Evolutionary conservation across 2,329 filamentous ascomycete species (phyloP).

Genomic region (Mycosphaerella sp.): DNA sequence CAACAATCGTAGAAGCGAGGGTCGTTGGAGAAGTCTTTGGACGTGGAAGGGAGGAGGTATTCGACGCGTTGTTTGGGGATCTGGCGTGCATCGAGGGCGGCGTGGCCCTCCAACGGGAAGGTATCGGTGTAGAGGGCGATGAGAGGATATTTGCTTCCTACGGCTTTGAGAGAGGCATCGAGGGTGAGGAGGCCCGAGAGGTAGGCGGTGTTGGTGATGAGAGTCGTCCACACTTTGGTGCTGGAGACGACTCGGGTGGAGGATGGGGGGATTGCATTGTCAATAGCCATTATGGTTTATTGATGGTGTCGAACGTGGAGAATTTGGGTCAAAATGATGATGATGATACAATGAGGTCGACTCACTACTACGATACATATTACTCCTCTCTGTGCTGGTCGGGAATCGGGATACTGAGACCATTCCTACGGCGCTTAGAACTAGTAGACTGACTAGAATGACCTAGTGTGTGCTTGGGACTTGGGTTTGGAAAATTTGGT

Average conservation of each 20-base stretch:
- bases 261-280: slow-evolving; percentile 25
- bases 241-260: slow-evolving; percentile 30
- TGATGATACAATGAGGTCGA: not conserved
- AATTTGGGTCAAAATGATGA: not conserved
- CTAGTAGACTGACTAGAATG: too few relatives aligned
- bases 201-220: slow-evolving; percentile 80
- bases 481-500: too few relatives aligned
- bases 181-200: slow-evolving; percentile 77
- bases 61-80: slow-evolving; percentile 66
- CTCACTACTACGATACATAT: not conserved
- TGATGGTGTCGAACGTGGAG: not conserved
- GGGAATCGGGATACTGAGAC: too few relatives aligned
- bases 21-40: slow-evolving; percentile 67
- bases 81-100: slow-evolving; percentile 60
- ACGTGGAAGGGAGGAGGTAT: slow-evolving; percentile 61
- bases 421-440: too few relatives aligned
- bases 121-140: slow-evolving; percentile 76
- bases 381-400: not conserved
- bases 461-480: too few relatives aligned
- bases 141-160: slow-evolving; percentile 65
- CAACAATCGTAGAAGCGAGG: slow-evolving; percentile 85
- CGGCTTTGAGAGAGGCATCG: slow-evolving; percentile 64
- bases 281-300: slow-evolving; percentile 18
- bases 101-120: slow-evolving; percentile 62
- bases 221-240: slow-evolving; percentile 69